These are phyloP conservation scores for Cryptococcus sp. DNA, from an alignment of 1,284 basidiomycete genomes.

Conservation along the genomic window DNA sequence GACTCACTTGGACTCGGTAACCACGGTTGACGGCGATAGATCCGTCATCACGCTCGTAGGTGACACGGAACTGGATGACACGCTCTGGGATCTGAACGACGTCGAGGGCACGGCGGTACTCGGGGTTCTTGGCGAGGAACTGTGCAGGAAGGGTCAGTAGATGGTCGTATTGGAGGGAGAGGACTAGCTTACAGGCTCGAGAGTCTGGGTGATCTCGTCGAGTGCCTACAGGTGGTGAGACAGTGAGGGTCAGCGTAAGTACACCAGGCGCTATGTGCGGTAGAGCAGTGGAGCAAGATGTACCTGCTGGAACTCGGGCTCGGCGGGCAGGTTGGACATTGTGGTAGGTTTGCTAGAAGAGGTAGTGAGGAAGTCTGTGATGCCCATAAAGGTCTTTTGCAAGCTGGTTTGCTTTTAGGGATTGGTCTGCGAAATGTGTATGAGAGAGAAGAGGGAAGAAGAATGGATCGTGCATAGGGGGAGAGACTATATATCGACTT, in stretches of 20 bases:
- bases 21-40: slow-evolving; percentile 71
- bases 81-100: slow-evolving; percentile 72
- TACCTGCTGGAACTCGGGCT: slow-evolving; percentile 64
- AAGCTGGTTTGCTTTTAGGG: too few species aligned
- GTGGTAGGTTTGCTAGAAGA: slow-evolving; percentile 14
- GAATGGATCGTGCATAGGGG: background rate
- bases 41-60: slow-evolving; percentile 76
- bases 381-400: background rate
- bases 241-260: slow-evolving; percentile 1
- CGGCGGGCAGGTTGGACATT: slow-evolving; percentile 55
- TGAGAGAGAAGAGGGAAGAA: background rate
- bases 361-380: slow-evolving; percentile 1
- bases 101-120: slow-evolving; percentile 71
- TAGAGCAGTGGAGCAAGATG: slow-evolving; percentile 13
- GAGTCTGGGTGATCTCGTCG: slow-evolving; percentile 66
- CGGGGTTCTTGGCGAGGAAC: slow-evolving; percentile 70
- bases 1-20: slow-evolving; percentile 68
- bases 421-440: background rate
- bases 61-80: slow-evolving; percentile 74
- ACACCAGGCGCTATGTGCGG: background rate
- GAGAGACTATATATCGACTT: background rate
- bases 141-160: slow-evolving; percentile 6
- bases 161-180: background rate
- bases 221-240: slow-evolving; percentile 54
- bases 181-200: slow-evolving; percentile 56